phyloP scores from a whole-genome alignment of 2,329 filamentous ascomycete species.

The Ascochyta pisi region DNA sequence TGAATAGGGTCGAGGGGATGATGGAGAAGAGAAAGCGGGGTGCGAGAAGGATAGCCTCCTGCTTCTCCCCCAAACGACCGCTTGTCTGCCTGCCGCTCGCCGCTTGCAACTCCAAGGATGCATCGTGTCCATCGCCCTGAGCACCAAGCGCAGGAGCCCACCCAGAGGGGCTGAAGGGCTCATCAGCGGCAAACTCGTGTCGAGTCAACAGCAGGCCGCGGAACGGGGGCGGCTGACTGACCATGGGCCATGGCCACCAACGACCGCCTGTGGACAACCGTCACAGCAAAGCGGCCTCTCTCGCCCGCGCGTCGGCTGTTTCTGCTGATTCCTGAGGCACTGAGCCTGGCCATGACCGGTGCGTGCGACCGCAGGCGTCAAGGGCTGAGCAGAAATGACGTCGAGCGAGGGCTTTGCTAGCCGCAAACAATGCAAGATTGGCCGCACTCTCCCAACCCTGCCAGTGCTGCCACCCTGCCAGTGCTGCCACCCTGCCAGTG shows the following conservation, averaged over 20 bases:
- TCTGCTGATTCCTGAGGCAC: conserved; percentile 3
- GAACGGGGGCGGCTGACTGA: conserved; percentile 1
- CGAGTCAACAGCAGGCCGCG: conserved; percentile 9
- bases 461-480: no score
- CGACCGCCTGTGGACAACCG: neutral
- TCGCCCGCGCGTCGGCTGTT: neutral
- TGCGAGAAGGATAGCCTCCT: no score
- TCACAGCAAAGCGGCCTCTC: conserved; percentile 6
- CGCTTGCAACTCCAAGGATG: conserved; percentile 8
- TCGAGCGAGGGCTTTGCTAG: conserved; percentile 5
- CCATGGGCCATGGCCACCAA: no score
- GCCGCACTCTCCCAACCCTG: neutral
- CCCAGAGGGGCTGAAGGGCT: conserved; percentile 13
- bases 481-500: no score
- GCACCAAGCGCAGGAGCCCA: conserved; percentile 14
- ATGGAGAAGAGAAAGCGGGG: no score
- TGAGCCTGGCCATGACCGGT: conserved; percentile 8
- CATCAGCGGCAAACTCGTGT: conserved; percentile 14
- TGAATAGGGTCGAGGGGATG: no score
- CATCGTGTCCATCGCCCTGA: conserved; percentile 14
- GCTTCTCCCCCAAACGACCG: no score
- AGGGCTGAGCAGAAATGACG: conserved; percentile 15
- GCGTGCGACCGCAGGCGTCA: conserved; percentile 10
- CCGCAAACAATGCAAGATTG: conserved; percentile 9
- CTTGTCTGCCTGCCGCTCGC: neutral